These are phyloP conservation scores for Omphalea diandra DNA, from an alignment of 441 rosid species.

Conservation along the genomic window DNA sequence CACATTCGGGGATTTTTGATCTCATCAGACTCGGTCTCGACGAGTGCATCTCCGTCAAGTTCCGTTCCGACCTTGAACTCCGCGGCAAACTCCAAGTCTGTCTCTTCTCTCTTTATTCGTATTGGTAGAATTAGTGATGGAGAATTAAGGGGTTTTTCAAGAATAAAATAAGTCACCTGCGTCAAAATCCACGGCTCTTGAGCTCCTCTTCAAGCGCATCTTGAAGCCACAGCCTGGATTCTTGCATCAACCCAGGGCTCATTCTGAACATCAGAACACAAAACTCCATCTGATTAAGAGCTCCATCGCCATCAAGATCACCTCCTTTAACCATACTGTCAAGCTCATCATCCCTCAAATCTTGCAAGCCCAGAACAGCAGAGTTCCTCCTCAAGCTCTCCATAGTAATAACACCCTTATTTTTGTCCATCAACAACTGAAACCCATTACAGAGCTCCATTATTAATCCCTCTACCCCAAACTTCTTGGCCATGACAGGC, in stretches of 20 bases:
- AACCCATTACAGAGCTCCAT: slow-evolving; percentile 61
- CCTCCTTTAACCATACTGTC: slow-evolving; percentile 59
- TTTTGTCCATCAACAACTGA: slow-evolving; percentile 53
- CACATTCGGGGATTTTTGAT: too few species aligned
- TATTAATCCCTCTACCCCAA: slow-evolving; percentile 64
- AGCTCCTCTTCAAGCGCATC: not conserved
- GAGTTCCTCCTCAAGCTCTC: slow-evolving; percentile 55
- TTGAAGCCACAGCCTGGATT: slow-evolving; percentile 32
- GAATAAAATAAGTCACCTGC: too few species aligned
- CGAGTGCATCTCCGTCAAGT: too few species aligned
- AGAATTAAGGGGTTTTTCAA: too few species aligned
- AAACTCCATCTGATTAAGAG: slow-evolving; percentile 54
- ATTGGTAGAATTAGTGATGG: too few species aligned
- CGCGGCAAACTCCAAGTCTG: too few species aligned
- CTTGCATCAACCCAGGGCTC: slow-evolving; percentile 62
- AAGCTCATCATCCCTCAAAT: slow-evolving; percentile 46
- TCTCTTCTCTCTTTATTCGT: too few species aligned
- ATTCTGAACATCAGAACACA: slow-evolving; percentile 65
- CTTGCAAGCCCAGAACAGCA: slow-evolving; percentile 46
- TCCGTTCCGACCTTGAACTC: too few species aligned
- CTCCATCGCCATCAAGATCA: slow-evolving; percentile 57
- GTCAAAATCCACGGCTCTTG: too few species aligned
- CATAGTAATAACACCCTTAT: slow-evolving; percentile 44
- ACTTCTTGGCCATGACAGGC: slow-evolving; percentile 57
- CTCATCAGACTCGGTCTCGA: too few species aligned